Evolutionary conservation across 352 stramenopile species (phyloP).

Genomic region (Phytophthora macrochlamydospora): DNA sequence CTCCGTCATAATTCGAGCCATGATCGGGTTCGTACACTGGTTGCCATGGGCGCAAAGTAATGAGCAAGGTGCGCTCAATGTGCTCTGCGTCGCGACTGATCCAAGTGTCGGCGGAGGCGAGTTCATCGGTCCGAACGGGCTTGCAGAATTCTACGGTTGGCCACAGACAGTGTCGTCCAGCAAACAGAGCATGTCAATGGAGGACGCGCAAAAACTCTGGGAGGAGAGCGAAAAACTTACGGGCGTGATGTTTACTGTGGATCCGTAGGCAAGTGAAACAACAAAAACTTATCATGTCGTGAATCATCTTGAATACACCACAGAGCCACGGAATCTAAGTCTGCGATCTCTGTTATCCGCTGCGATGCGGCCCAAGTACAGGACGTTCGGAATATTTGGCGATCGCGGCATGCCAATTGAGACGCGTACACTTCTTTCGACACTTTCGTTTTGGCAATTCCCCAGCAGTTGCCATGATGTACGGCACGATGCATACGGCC

Average conservation of each 20-base stretch:
- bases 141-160: conserved; percentile 68
- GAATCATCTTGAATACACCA: too few relatives aligned
- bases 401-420: too few relatives aligned
- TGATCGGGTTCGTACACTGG: conserved; percentile 61
- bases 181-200: conserved; percentile 46
- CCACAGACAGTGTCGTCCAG: conserved; percentile 56
- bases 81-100: conserved; percentile 61
- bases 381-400: too few relatives aligned
- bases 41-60: conserved; percentile 68
- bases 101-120: conserved; percentile 46
- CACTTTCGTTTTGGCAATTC: too few relatives aligned
- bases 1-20: conserved; percentile 44
- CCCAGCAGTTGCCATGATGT: too few relatives aligned
- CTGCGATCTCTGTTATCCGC: too few relatives aligned
- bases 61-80: conserved; percentile 56
- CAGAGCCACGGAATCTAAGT: too few relatives aligned
- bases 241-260: conserved; percentile 32
- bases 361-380: too few relatives aligned
- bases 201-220: conserved; percentile 35
- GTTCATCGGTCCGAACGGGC: conserved; percentile 62
- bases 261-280: conserved; percentile 11
- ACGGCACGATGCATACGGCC: too few relatives aligned
- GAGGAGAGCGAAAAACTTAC: conserved; percentile 37
- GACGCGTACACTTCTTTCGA: too few relatives aligned
- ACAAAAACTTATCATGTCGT: not conserved